Conservation (phyloP, 306 rosid species). For the Cyclanthera cordifolia region DNA sequence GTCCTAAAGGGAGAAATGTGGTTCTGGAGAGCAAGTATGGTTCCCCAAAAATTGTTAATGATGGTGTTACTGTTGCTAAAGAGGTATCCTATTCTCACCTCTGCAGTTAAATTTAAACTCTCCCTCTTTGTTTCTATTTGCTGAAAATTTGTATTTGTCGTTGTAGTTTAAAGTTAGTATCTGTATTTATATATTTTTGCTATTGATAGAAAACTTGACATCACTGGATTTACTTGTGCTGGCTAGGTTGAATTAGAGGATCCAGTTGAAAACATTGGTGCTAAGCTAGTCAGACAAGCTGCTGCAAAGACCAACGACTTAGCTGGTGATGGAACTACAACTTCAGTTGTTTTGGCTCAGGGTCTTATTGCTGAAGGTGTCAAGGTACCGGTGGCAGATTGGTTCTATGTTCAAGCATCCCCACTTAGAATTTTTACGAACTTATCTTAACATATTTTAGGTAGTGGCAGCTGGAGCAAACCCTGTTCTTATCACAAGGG, state of each 20-base stretch:
- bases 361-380: slow-evolving; percentile 99
- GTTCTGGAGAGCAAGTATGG: slow-evolving; percentile 98
- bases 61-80: slow-evolving; percentile 93
- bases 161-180: no score
- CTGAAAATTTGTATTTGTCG: no score
- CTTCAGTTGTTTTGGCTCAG: slow-evolving; percentile 96
- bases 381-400: slow-evolving; percentile 29
- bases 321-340: slow-evolving; percentile 98
- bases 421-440: neutral
- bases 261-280: slow-evolving; percentile 98
- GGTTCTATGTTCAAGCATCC: neutral
- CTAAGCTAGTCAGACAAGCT: slow-evolving; percentile 95
- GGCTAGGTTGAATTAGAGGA: slow-evolving; percentile 95
- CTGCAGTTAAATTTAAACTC: no score
- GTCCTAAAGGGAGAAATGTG: slow-evolving; percentile 98
- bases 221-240: neutral
- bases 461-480: slow-evolving; percentile 99
- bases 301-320: slow-evolving; percentile 97
- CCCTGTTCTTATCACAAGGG: slow-evolving; percentile 94
- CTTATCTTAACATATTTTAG: slow-evolving; percentile 24
- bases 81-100: slow-evolving; percentile 41
- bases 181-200: no score
- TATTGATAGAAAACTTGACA: neutral
- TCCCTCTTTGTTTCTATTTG: no score
- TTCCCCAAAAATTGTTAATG: slow-evolving; percentile 92